Conservation (phyloP, 768 basidiomycete species). For the Naganishia vaughanmartiniae region DNA sequence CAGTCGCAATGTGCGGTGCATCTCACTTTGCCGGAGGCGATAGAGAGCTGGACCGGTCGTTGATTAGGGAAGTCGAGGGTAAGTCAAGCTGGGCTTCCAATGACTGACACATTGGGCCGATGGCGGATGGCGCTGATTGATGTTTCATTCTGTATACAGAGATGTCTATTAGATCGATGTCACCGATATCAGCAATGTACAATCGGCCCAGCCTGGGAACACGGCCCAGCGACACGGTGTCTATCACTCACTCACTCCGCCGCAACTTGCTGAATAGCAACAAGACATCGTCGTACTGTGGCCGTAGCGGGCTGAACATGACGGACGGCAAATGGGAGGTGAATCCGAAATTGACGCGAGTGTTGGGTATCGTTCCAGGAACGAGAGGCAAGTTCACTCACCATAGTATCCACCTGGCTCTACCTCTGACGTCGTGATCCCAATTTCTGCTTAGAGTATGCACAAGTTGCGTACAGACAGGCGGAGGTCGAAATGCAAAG, state of each 20-base stretch:
- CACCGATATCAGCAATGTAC: background rate
- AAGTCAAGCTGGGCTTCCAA: background rate
- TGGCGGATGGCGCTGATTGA: background rate
- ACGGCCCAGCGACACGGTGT: background rate
- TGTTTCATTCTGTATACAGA: background rate
- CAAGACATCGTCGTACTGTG: background rate
- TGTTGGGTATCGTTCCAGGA: slow-evolving; percentile 5
- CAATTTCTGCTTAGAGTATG: slow-evolving; percentile 2
- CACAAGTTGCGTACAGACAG: slow-evolving; percentile 12
- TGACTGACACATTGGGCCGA: background rate
- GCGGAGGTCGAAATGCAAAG: background rate
- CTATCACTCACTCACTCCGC: slow-evolving; percentile 2
- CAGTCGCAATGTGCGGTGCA: background rate
- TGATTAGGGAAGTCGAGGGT: background rate
- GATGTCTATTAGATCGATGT: background rate
- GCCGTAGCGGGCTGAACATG: background rate
- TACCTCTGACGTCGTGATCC: background rate
- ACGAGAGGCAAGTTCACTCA: slow-evolving; percentile 4
- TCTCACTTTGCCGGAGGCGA: background rate
- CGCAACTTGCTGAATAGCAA: slow-evolving; percentile 10
- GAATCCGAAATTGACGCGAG: slow-evolving; percentile 2
- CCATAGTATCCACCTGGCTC: background rate
- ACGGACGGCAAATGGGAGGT: slow-evolving; percentile 20
- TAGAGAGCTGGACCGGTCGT: background rate
- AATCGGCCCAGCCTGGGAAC: background rate